phyloP scores from a whole-genome alignment of 805 yeast species.

The Grigorovia jiainica region DNA sequence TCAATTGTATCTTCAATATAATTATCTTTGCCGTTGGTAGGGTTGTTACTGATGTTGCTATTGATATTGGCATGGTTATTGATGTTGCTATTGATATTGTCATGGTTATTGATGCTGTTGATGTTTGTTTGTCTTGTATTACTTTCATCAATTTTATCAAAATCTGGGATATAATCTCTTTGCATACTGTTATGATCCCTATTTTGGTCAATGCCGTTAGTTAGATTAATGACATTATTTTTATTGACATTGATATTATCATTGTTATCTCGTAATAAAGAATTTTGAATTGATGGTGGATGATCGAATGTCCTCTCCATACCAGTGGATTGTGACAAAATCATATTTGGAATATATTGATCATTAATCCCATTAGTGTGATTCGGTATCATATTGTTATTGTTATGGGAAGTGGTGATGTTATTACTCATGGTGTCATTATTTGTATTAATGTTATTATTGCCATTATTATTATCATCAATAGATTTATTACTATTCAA shows the following conservation, averaged over 20 bases:
- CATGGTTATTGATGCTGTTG: not conserved
- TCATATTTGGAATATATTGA: constrained; percentile 34
- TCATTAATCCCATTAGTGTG: constrained; percentile 13
- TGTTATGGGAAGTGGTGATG: too few relatives aligned
- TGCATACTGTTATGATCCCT: not conserved
- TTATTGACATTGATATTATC: not conserved
- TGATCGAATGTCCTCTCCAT: constrained; percentile 34
- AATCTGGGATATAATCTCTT: not conserved
- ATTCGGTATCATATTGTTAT: not conserved
- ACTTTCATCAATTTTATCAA: not conserved
- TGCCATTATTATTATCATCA: not conserved
- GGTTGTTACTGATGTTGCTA: not conserved
- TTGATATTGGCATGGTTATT: too few relatives aligned
- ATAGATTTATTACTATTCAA: too few relatives aligned
- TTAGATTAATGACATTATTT: not conserved
- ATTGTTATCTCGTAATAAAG: constrained; percentile 12
- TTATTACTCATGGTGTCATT: not conserved
- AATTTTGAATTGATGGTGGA: constrained; percentile 27
- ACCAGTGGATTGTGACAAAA: constrained; percentile 46
- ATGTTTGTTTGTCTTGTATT: too few relatives aligned
- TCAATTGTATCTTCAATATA: not conserved
- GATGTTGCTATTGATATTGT: not conserved
- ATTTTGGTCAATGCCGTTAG: not conserved
- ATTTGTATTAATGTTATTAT: not conserved
- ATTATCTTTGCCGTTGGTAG: not conserved